A percentile compares a stretch with the other conserved stretches of the same genome.
Evolutionary conservation across 1,284 basidiomycete genomes (phyloP).

Genomic region (Pseudomicrostroma phylloplanum): DNA sequence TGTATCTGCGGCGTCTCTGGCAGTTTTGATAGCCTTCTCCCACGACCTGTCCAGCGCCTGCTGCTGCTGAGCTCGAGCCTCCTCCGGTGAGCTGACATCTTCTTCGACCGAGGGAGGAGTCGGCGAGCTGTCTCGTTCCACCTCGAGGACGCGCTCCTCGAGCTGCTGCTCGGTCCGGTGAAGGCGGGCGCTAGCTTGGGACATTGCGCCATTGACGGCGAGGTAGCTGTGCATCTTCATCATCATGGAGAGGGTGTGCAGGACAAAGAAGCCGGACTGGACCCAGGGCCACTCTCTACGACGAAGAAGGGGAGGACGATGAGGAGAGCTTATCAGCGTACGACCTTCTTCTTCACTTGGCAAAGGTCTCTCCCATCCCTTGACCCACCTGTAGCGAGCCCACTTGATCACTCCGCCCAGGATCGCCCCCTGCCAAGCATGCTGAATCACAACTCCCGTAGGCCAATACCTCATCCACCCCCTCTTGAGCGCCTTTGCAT

Average conservation of each 20-base stretch:
- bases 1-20: slow-evolving; percentile 11
- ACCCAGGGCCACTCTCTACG: slow-evolving; percentile 93
- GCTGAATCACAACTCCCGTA: slow-evolving; percentile 26
- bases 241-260: slow-evolving; percentile 83
- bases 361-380: neutral
- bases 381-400: slow-evolving; percentile 23
- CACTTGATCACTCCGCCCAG: slow-evolving; percentile 41
- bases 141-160: slow-evolving; percentile 33
- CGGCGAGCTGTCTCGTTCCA: slow-evolving; percentile 21
- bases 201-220: slow-evolving; percentile 77
- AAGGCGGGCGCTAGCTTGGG: slow-evolving; percentile 49
- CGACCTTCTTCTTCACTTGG: neutral
- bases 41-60: slow-evolving; percentile 15
- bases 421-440: slow-evolving; percentile 35
- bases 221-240: slow-evolving; percentile 98
- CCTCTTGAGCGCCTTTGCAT: slow-evolving; percentile 53
- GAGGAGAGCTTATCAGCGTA: neutral
- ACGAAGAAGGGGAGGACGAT: slow-evolving; percentile 54
- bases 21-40: slow-evolving; percentile 12
- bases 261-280: slow-evolving; percentile 86
- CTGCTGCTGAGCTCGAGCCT: neutral
- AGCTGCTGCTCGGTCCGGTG: slow-evolving; percentile 29
- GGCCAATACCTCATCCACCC: slow-evolving; percentile 56
- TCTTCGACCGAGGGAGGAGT: slow-evolving; percentile 16
- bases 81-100: slow-evolving; percentile 1